Evolutionary conservation across 768 basidiomycete genomes (phyloP), one percentile per base, ranked within the genome.

Genomic region (Podaxis mareebaensis): DNA sequence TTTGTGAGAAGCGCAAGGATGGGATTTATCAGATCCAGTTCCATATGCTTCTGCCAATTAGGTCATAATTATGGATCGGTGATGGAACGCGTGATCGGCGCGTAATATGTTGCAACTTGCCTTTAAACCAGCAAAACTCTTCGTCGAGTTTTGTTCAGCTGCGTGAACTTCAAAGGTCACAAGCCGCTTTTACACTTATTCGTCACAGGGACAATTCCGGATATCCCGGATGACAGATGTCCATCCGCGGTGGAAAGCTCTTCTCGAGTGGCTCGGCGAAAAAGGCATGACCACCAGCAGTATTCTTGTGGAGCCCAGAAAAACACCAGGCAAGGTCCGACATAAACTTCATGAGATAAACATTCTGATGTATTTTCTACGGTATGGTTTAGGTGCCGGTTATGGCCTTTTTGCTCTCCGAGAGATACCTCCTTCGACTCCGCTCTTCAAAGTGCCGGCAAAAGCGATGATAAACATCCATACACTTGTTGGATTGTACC

Each of bases 371-470:
- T n/a, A 30, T 38, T 39, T 39, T 17, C 22, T 24, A 48, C 20
- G 8, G n/a, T 17, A 59, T 67, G 64, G 77, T 52, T 26, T 61
- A 89, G 89, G 83, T 66, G 81, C 85, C 48, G 92, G 92, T 28
- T 80, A 87, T 73, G 93, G 92, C 7, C 77, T 95, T 53, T 90
- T 88, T 71, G 79, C 89, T 28, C 65, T 71, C 28, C 66, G 54
- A 36, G 60, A 65, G 10, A 71, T 77, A 53, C 69, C 87, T 74
- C 83, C 87, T 36, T 83, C 81, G 12, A 79, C 82, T 0, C 77
- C 77, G 0, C 75, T 98, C 22, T 85, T 97, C 71, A 81, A 79
- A 3, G 77, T 97, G 8, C 96, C 96, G 2, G 78, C 84, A 2
- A 76, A 75, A 12, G 87, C 88, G 0, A 75, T 97, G 66, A 76